Evolutionary conservation across 2,329 filamentous ascomycete species (phyloP), one percentile per base, ranked within the genome.

Genomic region (Pseudocercospora fuligena): DNA sequence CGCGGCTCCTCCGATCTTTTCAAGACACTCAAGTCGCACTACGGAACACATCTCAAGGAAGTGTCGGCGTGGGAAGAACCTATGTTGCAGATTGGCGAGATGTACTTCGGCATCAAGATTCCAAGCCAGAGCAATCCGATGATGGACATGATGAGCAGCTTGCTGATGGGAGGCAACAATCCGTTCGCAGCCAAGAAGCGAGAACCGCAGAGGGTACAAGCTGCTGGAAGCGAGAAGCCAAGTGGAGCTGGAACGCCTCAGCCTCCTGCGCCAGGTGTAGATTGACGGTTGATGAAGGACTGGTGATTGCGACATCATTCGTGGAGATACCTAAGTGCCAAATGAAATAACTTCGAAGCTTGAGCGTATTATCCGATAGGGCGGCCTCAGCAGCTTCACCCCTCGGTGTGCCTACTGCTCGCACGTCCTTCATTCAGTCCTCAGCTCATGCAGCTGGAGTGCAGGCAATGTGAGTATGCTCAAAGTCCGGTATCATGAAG

Each of bases 131-230:
- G 90, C 70, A 98, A 98, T 79, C 94, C 94, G 2, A 83, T 99
- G 79, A 88, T 98, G 80, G 95, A 99, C 78, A 98, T 99, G 94
- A 96, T 99, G 92, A 94, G 93, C 57, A 94, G 89, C 69, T 88
- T 99, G 85, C 92, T 99, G 75, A 94, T 94, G 58, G 93, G 93
- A 21, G 90, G 89, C 6, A 87, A 85, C 27, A 84, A 84, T 60
- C 84, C 83, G 19, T 86, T 85, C n/a, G 84, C 79, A 27, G 70
- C 73, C 60, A 76, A 75, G 69, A 76, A 80, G 70, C 77, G 80
- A 69, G 78, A 82, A 65, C 76, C 79, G 49, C 85, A 81, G 76
- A 83, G 79, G 70, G 82, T 84, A 40, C 82, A 83, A 64, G 80
- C 80, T 33, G 78, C 81, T 56, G 75, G 77, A 49, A 54, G 40